Evolutionary conservation across 805 yeast species (phyloP), one percentile per base, ranked within the genome.

Genomic region (Candida qinlingensis): DNA sequence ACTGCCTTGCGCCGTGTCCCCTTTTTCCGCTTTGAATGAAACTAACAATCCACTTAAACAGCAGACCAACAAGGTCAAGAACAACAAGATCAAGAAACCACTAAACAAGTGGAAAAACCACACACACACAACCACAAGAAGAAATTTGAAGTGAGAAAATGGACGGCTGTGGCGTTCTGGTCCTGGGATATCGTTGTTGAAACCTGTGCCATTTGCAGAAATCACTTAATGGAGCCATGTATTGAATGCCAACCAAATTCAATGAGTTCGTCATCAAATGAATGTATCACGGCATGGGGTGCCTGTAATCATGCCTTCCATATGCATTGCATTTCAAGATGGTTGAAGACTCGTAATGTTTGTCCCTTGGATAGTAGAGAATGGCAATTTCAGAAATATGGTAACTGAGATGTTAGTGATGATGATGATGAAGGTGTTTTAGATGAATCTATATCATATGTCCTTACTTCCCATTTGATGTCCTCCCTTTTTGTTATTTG

Each of bases 121-220:
- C 27, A 26, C 49, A 39, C 42, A 49, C 37, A 39, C 45, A 52
- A 37, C 63, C 61, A 50, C 64, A 65, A 85, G 71, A 86, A 85
- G 65, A 77, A 87, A 59, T 91, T 94, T 60, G 97, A 92, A 65
- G 91, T 94, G 38, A 87, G 89, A 64, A 94, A 91, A 73, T 92
- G 99, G 98, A 90, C 96, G 11, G 98, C 98, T 0, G 99, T 94
- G 43, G 98, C 98, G n/a, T 89, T 94, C 65, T 94, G 99, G 99
- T 89, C 97, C 0, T 94, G 99, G 99, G 96, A 89, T 69, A 86
- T 89, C 52, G 92, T 83, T 35, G 92, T 89, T 47, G 99, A 95
- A 55, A 89, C 88, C 47, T 94, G 99, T 74, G 98, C 99, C 37
- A 94, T 94, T 65, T 94, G 99, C 76, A 79, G 98, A 64, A 94